Base-by-base conservation (phyloP, 139 green algal species). In the Dunaliella sp. region DNA sequence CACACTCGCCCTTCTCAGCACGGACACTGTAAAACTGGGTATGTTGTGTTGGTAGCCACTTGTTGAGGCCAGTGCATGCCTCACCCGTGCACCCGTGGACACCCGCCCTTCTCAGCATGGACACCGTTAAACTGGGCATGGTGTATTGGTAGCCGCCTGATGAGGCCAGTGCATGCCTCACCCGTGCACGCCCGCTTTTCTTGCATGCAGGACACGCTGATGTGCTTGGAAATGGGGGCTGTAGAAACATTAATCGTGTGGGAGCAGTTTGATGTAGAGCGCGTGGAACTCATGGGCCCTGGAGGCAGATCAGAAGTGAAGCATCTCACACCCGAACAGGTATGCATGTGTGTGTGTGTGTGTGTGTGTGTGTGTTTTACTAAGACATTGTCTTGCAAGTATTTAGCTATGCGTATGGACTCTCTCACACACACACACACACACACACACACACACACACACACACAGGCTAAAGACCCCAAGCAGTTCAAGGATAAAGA, bases 171-270 rank as follows among this genome's bases (percentile, higher is more conserved):
- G n/a, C n/a, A n/a, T n/a, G n/a, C n/a, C n/a, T n/a, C n/a, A n/a
- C n/a, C n/a, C n/a, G n/a, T n/a, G n/a, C n/a, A n/a, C n/a, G n/a
- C n/a, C n/a, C n/a, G n/a, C n/a, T n/a, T n/a, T n/a, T n/a, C n/a
- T n/a, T n/a, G n/a, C n/a, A n/a, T 98, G 35, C 91, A 96, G 72
- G 97, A 99, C 92, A 99, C 97, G 35, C 92, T 99, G 86, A 89
- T 91, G 33, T 99, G 96, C 87, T 88, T 99, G 87, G 97, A 99
- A 83, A 99, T 99, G 97, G 97, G 97, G n/a, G 97, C 97, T 1
- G 77, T 99, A 83, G 97, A 99, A 92, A 99, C 94, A 21, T 94
- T 99, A 1, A 96, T 99, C 21, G 96, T 99, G 87, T 99, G 96
- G 97, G 97, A 99, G 91, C 93, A 96, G 83, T 90, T 99, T 24